Conservation (phyloP, 352 stramenopile genomes). For the Nannochloropsis limnetica region DNA sequence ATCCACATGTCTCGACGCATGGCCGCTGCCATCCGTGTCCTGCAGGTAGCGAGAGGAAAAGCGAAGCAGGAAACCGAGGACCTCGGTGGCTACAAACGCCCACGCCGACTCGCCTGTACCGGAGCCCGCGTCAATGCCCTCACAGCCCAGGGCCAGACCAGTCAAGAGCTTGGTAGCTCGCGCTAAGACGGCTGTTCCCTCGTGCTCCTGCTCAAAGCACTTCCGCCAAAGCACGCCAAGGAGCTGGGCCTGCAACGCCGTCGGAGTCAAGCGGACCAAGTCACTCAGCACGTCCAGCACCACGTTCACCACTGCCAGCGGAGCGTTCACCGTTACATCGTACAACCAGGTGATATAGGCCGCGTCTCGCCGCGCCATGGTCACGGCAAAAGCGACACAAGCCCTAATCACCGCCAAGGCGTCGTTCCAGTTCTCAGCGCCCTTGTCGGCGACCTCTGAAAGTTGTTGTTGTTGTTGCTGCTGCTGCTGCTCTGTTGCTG, state of each 20-base stretch:
- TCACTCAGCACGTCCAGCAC: background rate
- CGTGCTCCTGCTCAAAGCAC: background rate
- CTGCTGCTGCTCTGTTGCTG: background rate
- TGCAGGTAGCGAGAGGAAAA: background rate
- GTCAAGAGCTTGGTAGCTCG: background rate
- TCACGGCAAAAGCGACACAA: slow-evolving; percentile 10
- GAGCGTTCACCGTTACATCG: background rate
- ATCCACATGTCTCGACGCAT: background rate
- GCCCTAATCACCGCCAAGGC: background rate
- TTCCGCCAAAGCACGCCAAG: background rate
- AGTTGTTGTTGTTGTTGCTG: background rate
- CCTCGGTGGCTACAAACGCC: background rate
- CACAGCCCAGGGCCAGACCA: background rate
- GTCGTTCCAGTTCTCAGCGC: background rate
- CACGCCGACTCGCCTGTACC: background rate
- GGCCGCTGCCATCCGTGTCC: background rate
- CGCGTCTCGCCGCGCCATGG: background rate
- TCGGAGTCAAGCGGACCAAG: background rate
- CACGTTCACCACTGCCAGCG: background rate
- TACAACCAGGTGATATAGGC: background rate
- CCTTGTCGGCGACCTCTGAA: background rate
- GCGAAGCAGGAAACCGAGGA: background rate
- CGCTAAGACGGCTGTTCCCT: background rate
- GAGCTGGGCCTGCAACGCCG: background rate
- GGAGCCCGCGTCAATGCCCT: background rate